Percentiles rank a stretch among this genome's conserved stretches.
phyloP scores from a whole-genome alignment of 176 grass and related monocot species.

The Triticum aestivum region DNA sequence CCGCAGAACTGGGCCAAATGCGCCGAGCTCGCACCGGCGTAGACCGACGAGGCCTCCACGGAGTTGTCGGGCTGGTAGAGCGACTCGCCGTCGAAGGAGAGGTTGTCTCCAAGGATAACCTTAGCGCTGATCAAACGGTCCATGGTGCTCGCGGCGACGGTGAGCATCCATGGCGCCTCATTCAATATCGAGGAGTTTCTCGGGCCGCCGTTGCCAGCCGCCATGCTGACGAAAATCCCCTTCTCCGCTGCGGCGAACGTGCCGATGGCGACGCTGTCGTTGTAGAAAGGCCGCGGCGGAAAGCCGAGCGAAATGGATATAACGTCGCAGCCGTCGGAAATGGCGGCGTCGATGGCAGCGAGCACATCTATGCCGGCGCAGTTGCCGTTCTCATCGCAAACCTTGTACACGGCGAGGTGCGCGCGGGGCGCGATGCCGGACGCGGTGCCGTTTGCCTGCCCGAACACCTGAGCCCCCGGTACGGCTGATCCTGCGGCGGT shows the following conservation, averaged over 20 bases:
- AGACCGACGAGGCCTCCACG: background rate
- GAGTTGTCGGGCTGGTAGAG: background rate
- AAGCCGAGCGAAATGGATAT: conserved; percentile 31
- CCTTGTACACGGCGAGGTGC: background rate
- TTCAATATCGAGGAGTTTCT: background rate
- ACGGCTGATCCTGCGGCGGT: background rate
- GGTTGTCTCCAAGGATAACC: background rate
- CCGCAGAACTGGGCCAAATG: background rate
- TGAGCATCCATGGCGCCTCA: conserved; percentile 1
- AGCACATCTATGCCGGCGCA: conserved; percentile 11
- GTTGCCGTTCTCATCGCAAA: background rate
- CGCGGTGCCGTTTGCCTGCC: background rate
- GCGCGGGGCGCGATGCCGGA: conserved; percentile 37
- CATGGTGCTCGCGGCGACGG: conserved; percentile 36
- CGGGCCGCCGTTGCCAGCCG: background rate
- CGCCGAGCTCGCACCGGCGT: background rate
- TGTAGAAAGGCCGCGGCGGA: background rate
- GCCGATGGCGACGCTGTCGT: background rate
- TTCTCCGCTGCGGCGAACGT: background rate
- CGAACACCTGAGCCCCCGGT: background rate
- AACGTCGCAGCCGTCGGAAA: conserved; percentile 35
- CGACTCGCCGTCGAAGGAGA: conserved; percentile 2
- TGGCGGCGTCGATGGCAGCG: conserved; percentile 34
- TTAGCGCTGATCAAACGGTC: conserved; percentile 23
- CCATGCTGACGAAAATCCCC: background rate